Base-by-base conservation (phyloP, 2,329 filamentous ascomycete species). In the Apiospora pterosperma region DNA sequence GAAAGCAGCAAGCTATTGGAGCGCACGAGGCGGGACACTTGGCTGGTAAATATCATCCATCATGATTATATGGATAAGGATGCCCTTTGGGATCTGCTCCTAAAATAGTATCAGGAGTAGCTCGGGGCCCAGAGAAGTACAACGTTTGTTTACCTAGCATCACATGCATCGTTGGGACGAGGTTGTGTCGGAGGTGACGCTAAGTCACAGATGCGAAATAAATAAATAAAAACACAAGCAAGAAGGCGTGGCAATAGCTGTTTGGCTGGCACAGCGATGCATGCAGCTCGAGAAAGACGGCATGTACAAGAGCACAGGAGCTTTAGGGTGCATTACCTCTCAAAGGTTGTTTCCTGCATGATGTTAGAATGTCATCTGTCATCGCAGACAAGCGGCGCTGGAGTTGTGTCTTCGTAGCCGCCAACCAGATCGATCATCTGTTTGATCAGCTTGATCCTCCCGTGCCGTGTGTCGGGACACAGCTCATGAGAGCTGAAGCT, bases 41-140 rank as follows among this genome's bases (percentile, higher is more conserved):
- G 94, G 91, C 80, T 99, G 70, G 93, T 98, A 52, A 98, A 97
- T 80, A 84, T 96, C 64, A 95, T 96, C 71, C 91, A 93, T 76
- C 92, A 94, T 72, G 89, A 91, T 63, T 96, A 85, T 76, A 81
- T 93, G 16, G 86, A 93, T 61, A 82, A 82, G 66, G 85, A 92
- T 60, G 90, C 87, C 28, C 75, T 96, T 71, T 96, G 92, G 92
- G 81, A 89, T 59, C 78, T 92, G 67, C 77, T 94, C 72, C 74
- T 83, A 62, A 76, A 73, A 44, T 80, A 67, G 48, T n/a, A 19
- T 5, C 16, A 11, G 44, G 44, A 6, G 12, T 52, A 52, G 44
- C 3, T 10, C 19, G 28, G 48, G 48, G 25, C 25, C 28, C n/a
- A n/a, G n/a, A 34, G 48, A n/a, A 55, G 48, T 16, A n/a, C 34